Evolutionary conservation across 306 rosid genomes (phyloP).

Genomic region (Ochetophila trinervis): DNA sequence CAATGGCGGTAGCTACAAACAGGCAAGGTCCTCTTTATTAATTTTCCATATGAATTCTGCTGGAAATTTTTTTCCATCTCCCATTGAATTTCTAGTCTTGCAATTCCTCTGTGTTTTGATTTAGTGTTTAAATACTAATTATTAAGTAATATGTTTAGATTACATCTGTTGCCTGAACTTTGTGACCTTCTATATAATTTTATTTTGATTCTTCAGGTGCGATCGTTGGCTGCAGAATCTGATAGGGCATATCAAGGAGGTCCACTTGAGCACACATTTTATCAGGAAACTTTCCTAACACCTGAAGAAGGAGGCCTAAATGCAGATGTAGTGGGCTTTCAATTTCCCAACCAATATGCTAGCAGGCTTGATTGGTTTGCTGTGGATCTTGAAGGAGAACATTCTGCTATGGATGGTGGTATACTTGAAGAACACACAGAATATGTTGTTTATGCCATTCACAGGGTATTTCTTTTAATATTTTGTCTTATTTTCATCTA

Average conservation of each 20-base stretch:
- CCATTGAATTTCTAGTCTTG: not conserved
- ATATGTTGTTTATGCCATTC: conserved; percentile 83
- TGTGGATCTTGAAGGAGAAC: conserved; percentile 97
- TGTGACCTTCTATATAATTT: conserved; percentile 15
- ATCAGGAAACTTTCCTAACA: conserved; percentile 62
- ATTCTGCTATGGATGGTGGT: conserved; percentile 97
- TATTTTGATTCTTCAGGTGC: conserved; percentile 49
- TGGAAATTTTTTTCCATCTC: not conserved
- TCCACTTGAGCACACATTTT: conserved; percentile 70
- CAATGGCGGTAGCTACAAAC: conserved; percentile 98
- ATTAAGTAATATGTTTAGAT: conserved; percentile 6
- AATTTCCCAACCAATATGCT: conserved; percentile 57
- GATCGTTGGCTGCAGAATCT: conserved; percentile 95
- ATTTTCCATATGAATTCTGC: conserved; percentile 7
- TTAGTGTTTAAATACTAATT: not conserved
- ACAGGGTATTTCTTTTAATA: conserved; percentile 59
- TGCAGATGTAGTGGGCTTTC: conserved; percentile 37
- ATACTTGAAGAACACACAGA: conserved; percentile 86
- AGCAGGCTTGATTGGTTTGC: conserved; percentile 91
- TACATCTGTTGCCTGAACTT: not conserved
- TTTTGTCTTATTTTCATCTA: conserved; percentile 13
- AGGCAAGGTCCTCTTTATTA: conserved; percentile 69
- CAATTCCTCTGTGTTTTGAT: too few relatives aligned
- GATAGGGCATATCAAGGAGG: conserved; percentile 89
- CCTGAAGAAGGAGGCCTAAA: conserved; percentile 57